Evolutionary conservation across 169 alveolate genomes (phyloP), one percentile per base, ranked within the genome.

Genomic region (Cryptosporidium andersoni): DNA sequence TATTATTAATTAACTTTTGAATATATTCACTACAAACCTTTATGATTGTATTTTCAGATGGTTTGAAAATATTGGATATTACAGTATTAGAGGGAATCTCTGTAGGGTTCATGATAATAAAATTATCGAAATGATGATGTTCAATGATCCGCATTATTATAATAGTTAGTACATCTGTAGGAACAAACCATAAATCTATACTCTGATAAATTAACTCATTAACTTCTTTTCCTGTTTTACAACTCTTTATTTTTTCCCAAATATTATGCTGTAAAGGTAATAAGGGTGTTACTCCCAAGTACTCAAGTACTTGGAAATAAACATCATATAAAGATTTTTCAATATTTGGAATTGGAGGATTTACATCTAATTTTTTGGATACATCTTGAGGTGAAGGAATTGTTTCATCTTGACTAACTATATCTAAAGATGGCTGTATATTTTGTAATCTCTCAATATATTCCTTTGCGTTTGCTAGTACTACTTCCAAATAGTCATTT

Each of bases 151-250:
- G 66, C 14, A 74, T 58, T 12, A 74, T 74, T 11, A 49, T 2
- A 40, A 25, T 43, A n/a, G 45, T 16, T 11, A 74, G 9, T 14
- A 47, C 25, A 14, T 49, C 68, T 14, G 67, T 39, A 12, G 85
- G 85, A 58, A 74, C 39, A 7, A 74, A 45, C 85, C 85, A 74
- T 43, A 58, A 55, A 60, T 68, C 60, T 58, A 74, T 45, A n/a
- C 60, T 58, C 8, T 25, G 39, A 45, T 74, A 74, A 4, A 74
- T 36, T 4, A 74, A 25, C 9, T 74, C 85, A 74, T 56, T 74
- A 16, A 74, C 58, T 25, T 68, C 55, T 14, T 74, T 63, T 37
- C 85, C 85, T 4, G 67, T 40, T 47, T 43, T 58, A 48, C 85
- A 74, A 2, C 34, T 39, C 45, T 34, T 11, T 42, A 74, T 9